Conservation (phyloP, 495 filamentous ascomycete species). For the Penicillium odoratum region DNA sequence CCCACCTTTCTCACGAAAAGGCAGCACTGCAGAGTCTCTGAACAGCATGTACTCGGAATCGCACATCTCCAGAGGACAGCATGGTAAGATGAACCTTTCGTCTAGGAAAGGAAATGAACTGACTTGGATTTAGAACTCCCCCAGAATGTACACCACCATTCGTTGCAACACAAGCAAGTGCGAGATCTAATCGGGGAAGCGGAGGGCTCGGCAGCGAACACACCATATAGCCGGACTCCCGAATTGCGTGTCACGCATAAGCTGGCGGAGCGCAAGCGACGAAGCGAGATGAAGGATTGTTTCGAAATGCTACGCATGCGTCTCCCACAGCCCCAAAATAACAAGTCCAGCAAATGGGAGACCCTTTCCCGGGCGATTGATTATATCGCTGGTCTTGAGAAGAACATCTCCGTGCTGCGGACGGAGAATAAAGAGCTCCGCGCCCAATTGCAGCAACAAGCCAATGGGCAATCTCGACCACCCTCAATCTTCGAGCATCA, state of each 20-base stretch:
- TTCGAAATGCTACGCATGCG: slow-evolving; percentile 84
- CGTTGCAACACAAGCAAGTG: slow-evolving; percentile 72
- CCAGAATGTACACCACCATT: slow-evolving; percentile 60
- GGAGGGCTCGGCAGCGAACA: slow-evolving; percentile 50
- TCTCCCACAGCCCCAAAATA: slow-evolving; percentile 81
- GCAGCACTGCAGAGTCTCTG: slow-evolving; percentile 71
- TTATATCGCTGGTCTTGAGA: slow-evolving; percentile 42
- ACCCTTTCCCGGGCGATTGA: slow-evolving; percentile 69
- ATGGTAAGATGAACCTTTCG: slow-evolving; percentile 38
- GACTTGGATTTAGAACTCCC: slow-evolving; percentile 38
- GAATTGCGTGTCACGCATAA: slow-evolving; percentile 96
- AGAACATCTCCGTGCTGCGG: slow-evolving; percentile 52
- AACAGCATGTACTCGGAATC: slow-evolving; percentile 76
- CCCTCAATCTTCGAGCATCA: slow-evolving; percentile 44
- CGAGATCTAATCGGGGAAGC: slow-evolving; percentile 64
- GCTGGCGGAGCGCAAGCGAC: slow-evolving; percentile 89
- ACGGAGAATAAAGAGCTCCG: slow-evolving; percentile 51
- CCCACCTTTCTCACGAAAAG: slow-evolving; percentile 59
- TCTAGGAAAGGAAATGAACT: neutral
- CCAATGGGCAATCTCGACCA: slow-evolving; percentile 44
- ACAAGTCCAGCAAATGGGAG: slow-evolving; percentile 98
- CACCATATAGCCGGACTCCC: slow-evolving; percentile 91
- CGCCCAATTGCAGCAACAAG: slow-evolving; percentile 50
- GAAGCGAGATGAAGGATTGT: slow-evolving; percentile 97
- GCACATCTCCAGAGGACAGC: slow-evolving; percentile 68